Evolutionary conservation across 495 filamentous ascomycete species (phyloP), one percentile per base, ranked within the genome.

Genomic region (Xylaria nigripes): DNA sequence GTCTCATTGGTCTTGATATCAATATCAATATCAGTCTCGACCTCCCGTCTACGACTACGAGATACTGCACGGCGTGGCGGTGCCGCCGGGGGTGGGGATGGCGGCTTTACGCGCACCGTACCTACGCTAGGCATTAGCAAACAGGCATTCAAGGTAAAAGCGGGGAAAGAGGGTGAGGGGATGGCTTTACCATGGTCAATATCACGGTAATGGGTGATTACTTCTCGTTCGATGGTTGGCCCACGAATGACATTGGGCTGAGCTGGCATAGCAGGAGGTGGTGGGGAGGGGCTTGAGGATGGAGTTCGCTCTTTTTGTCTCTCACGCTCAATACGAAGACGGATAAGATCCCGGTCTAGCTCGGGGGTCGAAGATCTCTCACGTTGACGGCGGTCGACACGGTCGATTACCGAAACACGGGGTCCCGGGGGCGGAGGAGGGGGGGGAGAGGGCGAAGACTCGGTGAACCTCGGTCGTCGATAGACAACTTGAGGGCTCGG

Each of bases 191-290:
- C 90, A 71, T 95, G 89, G 66, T 96, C 87, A 62, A 95, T 87
- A 60, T 92, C 85, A 21, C 85, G 78, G 63, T 93, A 90, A 67
- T 90, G 88, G 1, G 87, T 89, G 54, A 90, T 87, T 42, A 93
- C 79, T 62, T 94, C 86, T 55, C 89, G 81, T 62, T 86, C 83
- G 58, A 91, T 86, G 4, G 81, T 79, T 4, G 86, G 85, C 18
- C 80, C 82, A 57, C 80, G 76, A 62, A 89, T 83, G 38, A 55
- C 25, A 32, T 55, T 71, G 3, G 82, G 80, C 38, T 76, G 73
- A 22, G 32, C 32, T 13, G 6, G 32, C 2, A 12, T 2, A 36
- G 76, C 70, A 22, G 74, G 74, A 34, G 78, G 79, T 18, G 74
- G 70, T 7, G 71, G 59, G 12, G 66, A 69, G 0, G 71, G 72